phyloP scores from a whole-genome alignment of 2,329 filamentous ascomycete genomes.

The Madurella mycetomatis region DNA sequence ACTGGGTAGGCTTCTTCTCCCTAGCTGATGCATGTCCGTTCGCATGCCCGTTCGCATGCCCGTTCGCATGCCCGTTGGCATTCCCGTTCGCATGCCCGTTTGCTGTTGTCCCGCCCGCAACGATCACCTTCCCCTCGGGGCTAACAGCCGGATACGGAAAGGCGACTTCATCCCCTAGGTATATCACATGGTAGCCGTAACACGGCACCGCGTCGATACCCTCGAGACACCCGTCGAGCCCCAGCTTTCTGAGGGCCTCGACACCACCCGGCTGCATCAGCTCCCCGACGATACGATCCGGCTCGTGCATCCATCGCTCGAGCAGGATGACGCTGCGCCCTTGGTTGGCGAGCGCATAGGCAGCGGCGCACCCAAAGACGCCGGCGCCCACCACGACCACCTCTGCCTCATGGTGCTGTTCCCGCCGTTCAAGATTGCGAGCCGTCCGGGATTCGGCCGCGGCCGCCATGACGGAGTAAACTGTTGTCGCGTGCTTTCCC shows the following conservation, averaged over 20 bases:
- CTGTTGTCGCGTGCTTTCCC: constrained; percentile 2
- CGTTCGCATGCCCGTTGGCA: constrained; percentile 6
- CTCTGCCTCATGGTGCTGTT: constrained; percentile 63
- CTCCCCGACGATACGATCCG: constrained; percentile 93
- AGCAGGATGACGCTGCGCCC: constrained; percentile 86
- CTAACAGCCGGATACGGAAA: constrained; percentile 74
- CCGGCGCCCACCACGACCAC: constrained; percentile 91
- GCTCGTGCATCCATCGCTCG: constrained; percentile 84
- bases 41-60: constrained; percentile 5
- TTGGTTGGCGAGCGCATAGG: constrained; percentile 79
- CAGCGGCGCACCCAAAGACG: constrained; percentile 81
- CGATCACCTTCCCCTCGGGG: constrained; percentile 38
- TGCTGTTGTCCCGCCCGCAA: constrained; percentile 2
- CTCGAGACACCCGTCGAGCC: constrained; percentile 76
- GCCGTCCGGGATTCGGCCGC: constrained; percentile 34
- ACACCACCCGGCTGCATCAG: constrained; percentile 90
- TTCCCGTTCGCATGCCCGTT: constrained; percentile 18
- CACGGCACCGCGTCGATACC: constrained; percentile 81
- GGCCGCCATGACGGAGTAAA: constrained; percentile 27
- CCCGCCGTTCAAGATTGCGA: constrained; percentile 44
- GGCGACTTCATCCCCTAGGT: constrained; percentile 65
- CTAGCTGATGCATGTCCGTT: constrained; percentile 5
- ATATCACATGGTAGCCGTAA: constrained; percentile 83
- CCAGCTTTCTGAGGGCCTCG: constrained; percentile 71
- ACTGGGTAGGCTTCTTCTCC: constrained; percentile 37